A percentile compares a stretch with the other conserved stretches of the same genome.
phyloP scores from a whole-genome alignment of 345 rosid genomes.

The Lepidium sativum region DNA sequence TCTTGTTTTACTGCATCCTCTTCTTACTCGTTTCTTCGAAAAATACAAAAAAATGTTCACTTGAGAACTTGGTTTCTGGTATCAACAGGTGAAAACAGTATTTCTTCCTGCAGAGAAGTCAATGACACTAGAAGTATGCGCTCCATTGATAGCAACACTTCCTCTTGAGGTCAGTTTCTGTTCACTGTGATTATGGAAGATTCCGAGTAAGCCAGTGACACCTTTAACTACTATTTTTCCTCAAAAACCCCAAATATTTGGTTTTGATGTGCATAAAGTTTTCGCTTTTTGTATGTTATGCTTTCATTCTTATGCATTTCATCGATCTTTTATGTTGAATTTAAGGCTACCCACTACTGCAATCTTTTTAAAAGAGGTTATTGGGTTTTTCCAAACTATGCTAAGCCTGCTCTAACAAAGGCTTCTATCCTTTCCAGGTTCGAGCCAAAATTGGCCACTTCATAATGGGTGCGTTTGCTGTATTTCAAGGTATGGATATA shows the following conservation, averaged over 20 bases:
- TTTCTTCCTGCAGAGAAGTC: slow-evolving; percentile 67
- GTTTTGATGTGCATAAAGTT: not conserved
- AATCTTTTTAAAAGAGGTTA: not conserved
- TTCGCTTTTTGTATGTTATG: not conserved
- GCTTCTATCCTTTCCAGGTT: slow-evolving; percentile 35
- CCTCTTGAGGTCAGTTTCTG: slow-evolving; percentile 67
- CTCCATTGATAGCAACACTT: slow-evolving; percentile 93
- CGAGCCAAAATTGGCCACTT: slow-evolving; percentile 71
- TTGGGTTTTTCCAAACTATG: not conserved
- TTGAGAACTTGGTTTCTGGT: not conserved
- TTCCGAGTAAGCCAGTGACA: not conserved
- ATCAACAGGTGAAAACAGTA: slow-evolving; percentile 67
- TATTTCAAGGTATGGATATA: slow-evolving; percentile 67
- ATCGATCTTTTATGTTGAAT: not conserved
- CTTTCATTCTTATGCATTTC: not conserved
- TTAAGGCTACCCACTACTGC: not conserved
- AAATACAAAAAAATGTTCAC: not conserved
- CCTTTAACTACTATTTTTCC: not conserved
- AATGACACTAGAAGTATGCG: slow-evolving; percentile 64
- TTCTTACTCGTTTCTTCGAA: not conserved
- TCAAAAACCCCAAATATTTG: not conserved
- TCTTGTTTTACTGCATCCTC: not conserved
- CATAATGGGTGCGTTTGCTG: slow-evolving; percentile 63
- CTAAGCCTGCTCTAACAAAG: slow-evolving; percentile 1
- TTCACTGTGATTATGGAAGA: not conserved